phyloP scores from a whole-genome alignment of 1,284 basidiomycete species.

The Pyrrhoderma lamaoense region DNA sequence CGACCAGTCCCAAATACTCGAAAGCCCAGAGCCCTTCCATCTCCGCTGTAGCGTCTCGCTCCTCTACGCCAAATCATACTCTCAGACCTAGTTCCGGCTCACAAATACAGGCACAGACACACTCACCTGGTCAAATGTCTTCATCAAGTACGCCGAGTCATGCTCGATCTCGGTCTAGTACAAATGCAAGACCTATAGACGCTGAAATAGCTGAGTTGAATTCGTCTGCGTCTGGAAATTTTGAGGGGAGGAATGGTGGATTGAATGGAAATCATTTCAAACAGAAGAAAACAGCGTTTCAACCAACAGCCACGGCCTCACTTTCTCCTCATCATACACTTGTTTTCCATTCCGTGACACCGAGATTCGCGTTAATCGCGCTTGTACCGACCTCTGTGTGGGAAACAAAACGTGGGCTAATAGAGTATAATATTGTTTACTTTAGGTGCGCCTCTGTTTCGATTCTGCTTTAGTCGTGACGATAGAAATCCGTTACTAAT shows the following conservation, averaged over 20 bases:
- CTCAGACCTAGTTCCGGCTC: constrained; percentile 2
- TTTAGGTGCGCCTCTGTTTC: constrained; percentile 33
- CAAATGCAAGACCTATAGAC: background rate
- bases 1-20: constrained; percentile 6
- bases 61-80: constrained; percentile 15
- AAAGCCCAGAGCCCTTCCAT: constrained; percentile 5
- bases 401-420: constrained; percentile 69
- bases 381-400: constrained; percentile 76
- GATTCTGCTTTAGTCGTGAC: background rate
- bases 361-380: constrained; percentile 71
- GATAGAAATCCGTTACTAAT: too few relatives aligned
- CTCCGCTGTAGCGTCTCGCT: constrained; percentile 14
- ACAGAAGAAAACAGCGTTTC: constrained; percentile 23
- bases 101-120: background rate
- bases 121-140: constrained; percentile 10
- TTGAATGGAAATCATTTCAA: constrained; percentile 17
- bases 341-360: constrained; percentile 80
- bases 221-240: background rate
- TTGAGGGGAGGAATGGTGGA: background rate
- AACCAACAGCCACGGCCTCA: constrained; percentile 38
- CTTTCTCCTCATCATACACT: constrained; percentile 73
- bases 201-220: background rate
- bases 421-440: constrained; percentile 92
- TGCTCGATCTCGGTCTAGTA: constrained; percentile 24
- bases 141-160: constrained; percentile 2